phyloP scores from a whole-genome alignment of 768 basidiomycete species.

The Melanogaster broomeanus region DNA sequence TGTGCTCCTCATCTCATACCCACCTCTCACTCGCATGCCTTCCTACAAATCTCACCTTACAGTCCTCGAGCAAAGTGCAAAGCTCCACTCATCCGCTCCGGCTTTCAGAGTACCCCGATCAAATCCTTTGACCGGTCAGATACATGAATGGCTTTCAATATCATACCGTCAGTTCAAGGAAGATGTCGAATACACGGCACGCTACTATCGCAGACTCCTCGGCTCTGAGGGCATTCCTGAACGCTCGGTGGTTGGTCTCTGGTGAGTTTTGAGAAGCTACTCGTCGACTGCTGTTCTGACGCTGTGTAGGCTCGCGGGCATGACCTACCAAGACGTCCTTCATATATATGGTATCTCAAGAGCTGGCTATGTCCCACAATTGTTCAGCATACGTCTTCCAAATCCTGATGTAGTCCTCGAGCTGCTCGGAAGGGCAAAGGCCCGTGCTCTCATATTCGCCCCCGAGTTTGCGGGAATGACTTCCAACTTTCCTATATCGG shows the following conservation, averaged over 20 bases:
- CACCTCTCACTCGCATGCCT: conserved; percentile 22
- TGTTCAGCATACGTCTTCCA: conserved; percentile 78
- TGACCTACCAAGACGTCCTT: conserved; percentile 68
- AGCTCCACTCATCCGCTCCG: conserved; percentile 46
- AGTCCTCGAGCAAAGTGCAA: conserved; percentile 58
- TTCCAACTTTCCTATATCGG: conserved; percentile 50
- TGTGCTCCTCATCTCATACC: conserved; percentile 5
- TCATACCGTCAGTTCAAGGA: conserved; percentile 63
- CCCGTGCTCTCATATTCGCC: conserved; percentile 67
- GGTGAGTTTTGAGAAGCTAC: conserved; percentile 46
- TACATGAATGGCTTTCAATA: conserved; percentile 59
- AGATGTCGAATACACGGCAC: conserved; percentile 67
- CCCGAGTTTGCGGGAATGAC: conserved; percentile 48
- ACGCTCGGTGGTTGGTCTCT: conserved; percentile 69
- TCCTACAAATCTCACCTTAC: conserved; percentile 55
- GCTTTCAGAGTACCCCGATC: conserved; percentile 63
- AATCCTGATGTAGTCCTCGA: conserved; percentile 72
- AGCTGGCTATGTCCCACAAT: conserved; percentile 76
- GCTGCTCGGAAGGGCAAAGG: conserved; percentile 60
- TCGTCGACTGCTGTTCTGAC: conserved; percentile 8
- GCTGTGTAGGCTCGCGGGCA: conserved; percentile 63
- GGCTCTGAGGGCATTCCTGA: conserved; percentile 44
- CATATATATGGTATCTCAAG: conserved; percentile 76
- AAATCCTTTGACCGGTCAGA: conserved; percentile 41
- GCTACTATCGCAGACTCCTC: conserved; percentile 61